Conservation (phyloP, 1,139 yeast species). For the Geotrichum restrictum region DNA sequence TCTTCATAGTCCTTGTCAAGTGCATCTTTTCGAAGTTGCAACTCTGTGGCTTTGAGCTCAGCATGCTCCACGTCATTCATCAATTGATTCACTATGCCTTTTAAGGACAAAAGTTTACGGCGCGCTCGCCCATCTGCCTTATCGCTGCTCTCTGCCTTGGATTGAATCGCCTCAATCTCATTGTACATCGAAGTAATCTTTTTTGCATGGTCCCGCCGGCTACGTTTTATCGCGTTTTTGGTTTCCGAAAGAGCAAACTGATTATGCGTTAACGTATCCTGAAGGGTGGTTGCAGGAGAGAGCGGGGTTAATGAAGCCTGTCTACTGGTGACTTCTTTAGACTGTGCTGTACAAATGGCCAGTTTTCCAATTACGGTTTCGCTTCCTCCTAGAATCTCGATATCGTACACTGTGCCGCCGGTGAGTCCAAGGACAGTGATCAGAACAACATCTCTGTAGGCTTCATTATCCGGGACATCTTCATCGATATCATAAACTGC, state of each 20-base stretch:
- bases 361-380: constrained; percentile 22
- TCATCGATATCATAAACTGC: constrained; percentile 15
- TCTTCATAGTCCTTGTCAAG: constrained; percentile 23
- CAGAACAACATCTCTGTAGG: constrained; percentile 6
- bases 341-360: constrained; percentile 23
- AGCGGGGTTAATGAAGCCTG: constrained; percentile 33
- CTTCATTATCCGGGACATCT: constrained; percentile 12
- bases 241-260: constrained; percentile 37
- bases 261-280: constrained; percentile 38
- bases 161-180: constrained; percentile 36
- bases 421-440: constrained; percentile 32
- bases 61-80: constrained; percentile 34
- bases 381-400: constrained; percentile 27
- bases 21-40: constrained; percentile 24
- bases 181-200: constrained; percentile 35
- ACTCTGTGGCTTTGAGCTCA: constrained; percentile 23
- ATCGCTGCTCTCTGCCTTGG: constrained; percentile 35
- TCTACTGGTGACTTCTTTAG: constrained; percentile 10
- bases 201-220: constrained; percentile 38
- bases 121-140: constrained; percentile 38
- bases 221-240: constrained; percentile 34
- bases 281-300: constrained; percentile 39
- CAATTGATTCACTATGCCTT: constrained; percentile 36
- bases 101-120: constrained; percentile 35
- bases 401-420: constrained; percentile 37